Percentiles rank a stretch among this genome's conserved stretches.
Conservation (phyloP, 2,329 filamentous ascomycete genomes). For the Xylariales sp. region DNA sequence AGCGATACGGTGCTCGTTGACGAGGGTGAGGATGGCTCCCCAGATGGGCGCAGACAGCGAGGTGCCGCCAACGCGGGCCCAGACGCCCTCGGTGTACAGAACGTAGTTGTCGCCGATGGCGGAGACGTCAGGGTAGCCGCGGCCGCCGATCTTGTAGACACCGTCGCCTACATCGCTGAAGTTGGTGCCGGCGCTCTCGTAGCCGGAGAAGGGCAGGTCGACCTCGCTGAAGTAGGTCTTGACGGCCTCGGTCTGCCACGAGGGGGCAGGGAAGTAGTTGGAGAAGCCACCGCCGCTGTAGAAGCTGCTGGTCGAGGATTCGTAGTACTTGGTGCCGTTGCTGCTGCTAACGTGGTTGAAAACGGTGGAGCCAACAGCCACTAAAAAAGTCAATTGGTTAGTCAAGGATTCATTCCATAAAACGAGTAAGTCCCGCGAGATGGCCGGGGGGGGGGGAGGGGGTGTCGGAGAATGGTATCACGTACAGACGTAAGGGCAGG, state of each 20-base stretch:
- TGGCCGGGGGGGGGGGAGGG: too few species aligned
- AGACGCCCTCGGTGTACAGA: slow-evolving; percentile 26
- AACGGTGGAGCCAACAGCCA: background rate
- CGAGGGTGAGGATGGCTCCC: slow-evolving; percentile 37
- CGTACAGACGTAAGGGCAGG: background rate
- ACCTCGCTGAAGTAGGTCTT: slow-evolving; percentile 18
- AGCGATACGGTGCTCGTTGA: slow-evolving; percentile 45
- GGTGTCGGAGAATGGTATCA: too few species aligned
- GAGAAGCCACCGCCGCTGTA: slow-evolving; percentile 28
- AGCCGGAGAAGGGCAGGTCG: background rate
- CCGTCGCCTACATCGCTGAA: slow-evolving; percentile 22
- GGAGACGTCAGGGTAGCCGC: slow-evolving; percentile 45
- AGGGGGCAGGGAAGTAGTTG: slow-evolving; percentile 24
- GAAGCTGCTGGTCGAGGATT: slow-evolving; percentile 10
- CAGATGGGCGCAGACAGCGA: slow-evolving; percentile 34
- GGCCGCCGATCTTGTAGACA: slow-evolving; percentile 36
- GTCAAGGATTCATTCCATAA: too few species aligned
- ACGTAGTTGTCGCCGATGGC: slow-evolving; percentile 34
- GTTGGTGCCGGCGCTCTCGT: background rate
- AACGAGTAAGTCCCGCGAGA: too few species aligned
- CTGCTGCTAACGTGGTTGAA: slow-evolving; percentile 10
- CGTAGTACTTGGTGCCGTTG: background rate
- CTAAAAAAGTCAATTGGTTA: too few species aligned
- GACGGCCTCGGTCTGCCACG: slow-evolving; percentile 22
- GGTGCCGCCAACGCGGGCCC: slow-evolving; percentile 8